Conservation (phyloP, 345 rosid species). For the Salix udensis region DNA sequence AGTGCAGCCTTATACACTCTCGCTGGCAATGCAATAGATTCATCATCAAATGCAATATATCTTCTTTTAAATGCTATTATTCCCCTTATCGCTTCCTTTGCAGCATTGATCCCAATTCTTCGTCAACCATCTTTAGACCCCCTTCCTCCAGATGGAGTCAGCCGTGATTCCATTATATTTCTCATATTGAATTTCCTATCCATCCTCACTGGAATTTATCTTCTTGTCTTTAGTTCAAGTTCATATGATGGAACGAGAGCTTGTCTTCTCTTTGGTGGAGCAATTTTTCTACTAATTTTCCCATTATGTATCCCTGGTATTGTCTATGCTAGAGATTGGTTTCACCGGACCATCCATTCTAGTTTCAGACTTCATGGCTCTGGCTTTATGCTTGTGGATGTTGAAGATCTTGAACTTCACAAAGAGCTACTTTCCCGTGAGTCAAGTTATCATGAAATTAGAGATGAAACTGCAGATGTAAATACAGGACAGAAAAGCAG, state of each 20-base stretch:
- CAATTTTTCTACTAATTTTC: slow-evolving; percentile 59
- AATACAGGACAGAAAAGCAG: slow-evolving; percentile 22
- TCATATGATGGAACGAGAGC: slow-evolving; percentile 30
- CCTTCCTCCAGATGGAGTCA: slow-evolving; percentile 61
- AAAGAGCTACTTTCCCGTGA: slow-evolving; percentile 56
- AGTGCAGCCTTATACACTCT: slow-evolving; percentile 86
- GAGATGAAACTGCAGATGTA: slow-evolving; percentile 19
- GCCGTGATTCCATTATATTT: slow-evolving; percentile 68
- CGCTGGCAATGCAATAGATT: slow-evolving; percentile 60
- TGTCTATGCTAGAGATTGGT: slow-evolving; percentile 76
- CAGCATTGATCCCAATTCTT: slow-evolving; percentile 69
- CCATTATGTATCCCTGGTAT: slow-evolving; percentile 79
- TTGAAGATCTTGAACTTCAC: slow-evolving; percentile 85
- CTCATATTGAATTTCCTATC: slow-evolving; percentile 67
- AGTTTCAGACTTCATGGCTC: slow-evolving; percentile 59
- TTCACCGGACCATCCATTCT: slow-evolving; percentile 48
- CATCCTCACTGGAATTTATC: slow-evolving; percentile 68
- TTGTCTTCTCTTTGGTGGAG: slow-evolving; percentile 63
- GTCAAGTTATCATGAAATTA: slow-evolving; percentile 32
- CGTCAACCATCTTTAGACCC: slow-evolving; percentile 79
- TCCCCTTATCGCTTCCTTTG: slow-evolving; percentile 59
- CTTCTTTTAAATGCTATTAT: slow-evolving; percentile 72
- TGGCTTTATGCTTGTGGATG: slow-evolving; percentile 70
- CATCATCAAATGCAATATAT: slow-evolving; percentile 51
- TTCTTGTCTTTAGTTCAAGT: slow-evolving; percentile 59